Conservation (phyloP, 2,329 filamentous ascomycete genomes). For the Lomentospora prolificans region DNA sequence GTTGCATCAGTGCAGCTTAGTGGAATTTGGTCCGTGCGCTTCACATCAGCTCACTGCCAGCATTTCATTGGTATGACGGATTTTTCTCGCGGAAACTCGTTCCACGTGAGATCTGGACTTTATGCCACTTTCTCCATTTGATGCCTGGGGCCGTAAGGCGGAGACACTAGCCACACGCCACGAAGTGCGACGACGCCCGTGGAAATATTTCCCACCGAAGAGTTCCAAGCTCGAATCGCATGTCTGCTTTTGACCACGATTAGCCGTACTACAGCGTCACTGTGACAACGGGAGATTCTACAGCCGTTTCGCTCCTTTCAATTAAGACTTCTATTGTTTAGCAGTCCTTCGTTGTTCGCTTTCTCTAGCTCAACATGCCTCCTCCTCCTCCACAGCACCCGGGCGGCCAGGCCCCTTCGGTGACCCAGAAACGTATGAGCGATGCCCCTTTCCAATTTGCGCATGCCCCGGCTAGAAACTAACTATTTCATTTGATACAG, state of each 20-base stretch:
- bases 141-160: not conserved
- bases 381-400: not conserved
- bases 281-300: too few species aligned
- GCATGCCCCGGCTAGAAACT: not conserved
- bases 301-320: too few species aligned
- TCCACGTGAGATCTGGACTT: not conserved
- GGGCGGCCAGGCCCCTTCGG: not conserved
- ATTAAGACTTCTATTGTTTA: too few species aligned
- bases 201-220: not conserved
- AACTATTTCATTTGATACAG: conserved; percentile 33
- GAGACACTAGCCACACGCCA: not conserved
- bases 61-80: not conserved
- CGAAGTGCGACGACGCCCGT: not conserved
- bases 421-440: not conserved
- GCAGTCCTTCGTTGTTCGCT: not conserved
- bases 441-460: not conserved
- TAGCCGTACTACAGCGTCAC: too few species aligned
- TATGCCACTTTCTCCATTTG: not conserved
- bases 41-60: not conserved
- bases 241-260: too few species aligned
- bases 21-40: not conserved
- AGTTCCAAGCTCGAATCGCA: not conserved
- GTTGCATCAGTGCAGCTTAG: too few species aligned
- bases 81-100: not conserved
- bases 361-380: not conserved